Conservation (phyloP, 2,329 filamentous ascomycete species). For the Cordyceps tenuipes region DNA sequence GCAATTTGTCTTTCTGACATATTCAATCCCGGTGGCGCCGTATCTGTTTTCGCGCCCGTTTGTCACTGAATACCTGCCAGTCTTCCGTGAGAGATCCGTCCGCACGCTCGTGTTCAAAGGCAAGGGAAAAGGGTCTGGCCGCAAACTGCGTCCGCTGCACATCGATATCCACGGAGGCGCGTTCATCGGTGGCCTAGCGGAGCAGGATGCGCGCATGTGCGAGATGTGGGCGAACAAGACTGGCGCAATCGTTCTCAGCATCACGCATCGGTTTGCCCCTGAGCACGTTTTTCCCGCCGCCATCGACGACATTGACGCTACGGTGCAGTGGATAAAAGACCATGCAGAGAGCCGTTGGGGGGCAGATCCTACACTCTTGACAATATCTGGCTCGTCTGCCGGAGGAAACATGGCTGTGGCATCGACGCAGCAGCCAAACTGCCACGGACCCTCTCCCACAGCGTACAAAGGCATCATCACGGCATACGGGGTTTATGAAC, state of each 20-base stretch:
- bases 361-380: slow-evolving; percentile 32
- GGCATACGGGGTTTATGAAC: slow-evolving; percentile 33
- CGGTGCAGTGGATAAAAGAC: slow-evolving; percentile 30
- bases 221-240: slow-evolving; percentile 27
- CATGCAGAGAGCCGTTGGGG: slow-evolving; percentile 28
- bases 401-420: slow-evolving; percentile 37
- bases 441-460: slow-evolving; percentile 17
- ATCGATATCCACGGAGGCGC: slow-evolving; percentile 36
- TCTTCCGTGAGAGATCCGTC: slow-evolving; percentile 19
- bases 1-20: slow-evolving; percentile 30
- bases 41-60: slow-evolving; percentile 30
- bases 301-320: slow-evolving; percentile 39
- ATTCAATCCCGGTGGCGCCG: slow-evolving; percentile 26
- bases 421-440: slow-evolving; percentile 19
- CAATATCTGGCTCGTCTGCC: slow-evolving; percentile 34
- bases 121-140: slow-evolving; percentile 12
- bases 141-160: slow-evolving; percentile 31
- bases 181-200: slow-evolving; percentile 35
- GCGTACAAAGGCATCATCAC: slow-evolving; percentile 30
- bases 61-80: slow-evolving; percentile 25
- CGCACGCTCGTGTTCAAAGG: slow-evolving; percentile 28
- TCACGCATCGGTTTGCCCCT: slow-evolving; percentile 44
- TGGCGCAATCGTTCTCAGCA: slow-evolving; percentile 37
- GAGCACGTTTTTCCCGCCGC: slow-evolving; percentile 40
- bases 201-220: slow-evolving; percentile 28